A percentile compares a stretch with the other conserved stretches of the same genome.
Conservation (phyloP, 306 rosid genomes). For the Quercus mongolica region DNA sequence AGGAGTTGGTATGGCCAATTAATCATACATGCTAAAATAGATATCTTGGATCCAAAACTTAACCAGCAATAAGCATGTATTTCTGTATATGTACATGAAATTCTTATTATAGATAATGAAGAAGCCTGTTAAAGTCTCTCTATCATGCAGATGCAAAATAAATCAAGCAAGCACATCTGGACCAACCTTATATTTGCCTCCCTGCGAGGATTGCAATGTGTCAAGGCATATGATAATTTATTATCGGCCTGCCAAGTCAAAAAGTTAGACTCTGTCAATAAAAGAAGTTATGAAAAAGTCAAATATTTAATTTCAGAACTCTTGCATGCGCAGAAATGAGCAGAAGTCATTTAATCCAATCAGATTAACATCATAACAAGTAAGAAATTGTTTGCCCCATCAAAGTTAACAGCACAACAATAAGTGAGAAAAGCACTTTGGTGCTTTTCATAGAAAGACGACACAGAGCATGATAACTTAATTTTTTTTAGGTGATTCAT, state of each 20-base stretch:
- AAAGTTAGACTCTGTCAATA: conserved; percentile 19
- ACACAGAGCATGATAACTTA: background rate
- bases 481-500: too few species aligned
- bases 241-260: conserved; percentile 79
- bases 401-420: conserved; percentile 1
- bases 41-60: background rate
- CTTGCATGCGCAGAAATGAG: background rate
- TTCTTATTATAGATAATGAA: background rate
- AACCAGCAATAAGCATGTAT: conserved; percentile 10
- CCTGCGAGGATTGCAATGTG: conserved; percentile 71
- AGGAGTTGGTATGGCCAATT: background rate
- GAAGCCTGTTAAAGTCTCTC: conserved; percentile 6
- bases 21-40: background rate
- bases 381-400: background rate
- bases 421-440: background rate
- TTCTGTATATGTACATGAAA: background rate
- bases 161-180: conserved; percentile 48
- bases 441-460: background rate
- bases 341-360: conserved; percentile 1
- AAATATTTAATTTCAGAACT: background rate
- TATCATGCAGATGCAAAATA: conserved; percentile 28
- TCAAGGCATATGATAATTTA: conserved; percentile 84
- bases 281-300: background rate
- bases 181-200: conserved; percentile 95
- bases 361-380: background rate